Conservation (phyloP, 2,329 filamentous ascomycete species). For the Ophiostoma sp. region DNA sequence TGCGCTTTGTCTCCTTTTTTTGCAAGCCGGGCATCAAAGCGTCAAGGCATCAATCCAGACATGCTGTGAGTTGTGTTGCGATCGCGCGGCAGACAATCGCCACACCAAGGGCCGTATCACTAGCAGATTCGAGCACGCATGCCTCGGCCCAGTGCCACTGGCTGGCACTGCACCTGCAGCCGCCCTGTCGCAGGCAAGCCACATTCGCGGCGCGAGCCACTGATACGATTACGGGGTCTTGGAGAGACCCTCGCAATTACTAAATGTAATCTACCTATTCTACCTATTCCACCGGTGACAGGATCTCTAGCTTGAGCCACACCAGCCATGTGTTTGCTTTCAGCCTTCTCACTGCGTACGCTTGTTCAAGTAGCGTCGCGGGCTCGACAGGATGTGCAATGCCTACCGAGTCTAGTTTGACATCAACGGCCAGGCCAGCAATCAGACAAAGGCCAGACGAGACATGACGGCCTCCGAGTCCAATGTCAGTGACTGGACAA, state of each 20-base stretch:
- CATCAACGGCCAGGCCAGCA: neutral
- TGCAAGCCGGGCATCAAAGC: neutral
- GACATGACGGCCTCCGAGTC: neutral
- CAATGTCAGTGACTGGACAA: neutral
- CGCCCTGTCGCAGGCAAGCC: neutral
- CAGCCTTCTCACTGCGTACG: neutral
- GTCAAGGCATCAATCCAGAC: neutral
- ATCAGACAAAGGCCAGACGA: neutral
- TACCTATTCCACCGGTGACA: neutral
- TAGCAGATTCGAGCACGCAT: neutral
- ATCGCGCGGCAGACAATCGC: neutral
- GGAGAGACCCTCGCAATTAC: neutral
- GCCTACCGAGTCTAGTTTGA: neutral
- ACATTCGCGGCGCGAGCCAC: neutral
- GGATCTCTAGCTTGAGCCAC: neutral
- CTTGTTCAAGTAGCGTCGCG: neutral
- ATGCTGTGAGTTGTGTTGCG: neutral
- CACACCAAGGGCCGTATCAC: neutral
- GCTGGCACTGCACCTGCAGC: neutral
- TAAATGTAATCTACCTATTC: no score
- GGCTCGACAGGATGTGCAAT: neutral
- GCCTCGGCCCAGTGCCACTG: neutral
- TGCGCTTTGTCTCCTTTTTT: neutral
- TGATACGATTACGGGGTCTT: neutral
- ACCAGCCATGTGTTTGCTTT: neutral